Evolutionary conservation across 805 yeast genomes (phyloP), one percentile per base, ranked within the genome.

Genomic region (Metschnikowia kofuensis): DNA sequence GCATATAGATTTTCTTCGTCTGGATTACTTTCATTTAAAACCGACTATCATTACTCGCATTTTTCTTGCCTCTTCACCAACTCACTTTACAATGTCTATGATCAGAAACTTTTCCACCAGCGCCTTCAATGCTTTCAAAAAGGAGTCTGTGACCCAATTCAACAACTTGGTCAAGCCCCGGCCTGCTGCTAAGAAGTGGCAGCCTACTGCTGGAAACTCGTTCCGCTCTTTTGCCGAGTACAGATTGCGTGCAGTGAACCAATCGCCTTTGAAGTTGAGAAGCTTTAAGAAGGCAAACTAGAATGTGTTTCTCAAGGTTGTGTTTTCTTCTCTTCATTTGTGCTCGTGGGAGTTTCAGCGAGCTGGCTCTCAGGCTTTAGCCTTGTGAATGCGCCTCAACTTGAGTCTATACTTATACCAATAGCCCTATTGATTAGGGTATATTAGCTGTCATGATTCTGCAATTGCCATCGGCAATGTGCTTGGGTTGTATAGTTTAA

Each of bases 211-310:
- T 42, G 75, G 75, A 35, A 63, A 70, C 58, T 63, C 74, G 16
- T 72, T 69, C 60, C 63, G 75, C 49, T 64, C 74, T 4, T 73
- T 73, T 58, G 75, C 75, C 37, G 77, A 73, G 55, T 73, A 73
- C 63, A 63, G 77, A 54, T 68, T 73, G 59, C 66, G 67, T 50
- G 75, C 62, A 8, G 64, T 65, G 39, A 66, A 72, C 62, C 76
- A 71, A 50, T 62, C 70, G 39, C 77, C 77, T 13, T 70, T 73
- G 63, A 64, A 63, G 26, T 45, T 65, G 45, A 64, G 64, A 49
- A 47, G 51, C 35, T 32, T 35, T 11, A 42, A 45, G 32, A 50
- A 48, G 42, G 48, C 21, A 48, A 45, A 43, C 48, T 52, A 41
- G 34, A 27, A 1, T 10, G 42, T 14, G 11, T 8, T 35, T 13